Base-by-base conservation (phyloP, 1,284 basidiomycete genomes). In the Heterobasidion parviporum region DNA sequence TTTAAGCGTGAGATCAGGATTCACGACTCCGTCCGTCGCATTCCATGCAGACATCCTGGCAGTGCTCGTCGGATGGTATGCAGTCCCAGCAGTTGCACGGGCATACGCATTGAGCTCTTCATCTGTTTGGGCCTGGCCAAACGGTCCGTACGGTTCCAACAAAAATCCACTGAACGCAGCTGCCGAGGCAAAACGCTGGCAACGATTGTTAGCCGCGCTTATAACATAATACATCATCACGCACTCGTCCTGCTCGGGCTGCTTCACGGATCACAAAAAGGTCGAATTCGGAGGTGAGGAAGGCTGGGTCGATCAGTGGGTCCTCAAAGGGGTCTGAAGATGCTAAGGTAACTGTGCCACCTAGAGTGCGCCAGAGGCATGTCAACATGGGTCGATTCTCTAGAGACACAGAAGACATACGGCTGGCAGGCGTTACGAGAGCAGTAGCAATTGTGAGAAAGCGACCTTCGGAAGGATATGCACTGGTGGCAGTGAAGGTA, bases 331-430 rank as follows among this genome's bases (percentile, higher is more conserved):
- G 62, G 49, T 61, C 55, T 10, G 54, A 50, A 2, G 62, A 63
- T 50, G 56, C 54, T 43, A 69, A 60, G 2, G 53, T 60, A 10
- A 69, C 59, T 43, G 59, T 59, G 9, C 67, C 67, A 46, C 62
- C 60, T 66, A 26, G 26, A 26, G 26, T 6, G 26, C 26, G 26
- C 26, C 26, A 26, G 26, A 26, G 26, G 26, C 5, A 26, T 26
- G 4, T 26, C 26, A 26, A 26, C 4, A 26, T 26, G 26, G 26
- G 26, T 26, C 26, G 26, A 26, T 5, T 26, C 26, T 26, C 26
- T 26, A 6, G 26, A 26, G 26, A 5, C 26, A 26, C 26, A 26
- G 26, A 26, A 26, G 26, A 26, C 26, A 26, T 26, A 26, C 26
- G 26, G 5, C 26, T 6, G 26, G 26, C 26, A 26, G 26, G 26